A percentile compares a stretch with the other conserved stretches of the same genome.
Evolutionary conservation across 2,329 filamentous ascomycete genomes (phyloP).

Genomic region (Nannizziopsis arthrosporioides): DNA sequence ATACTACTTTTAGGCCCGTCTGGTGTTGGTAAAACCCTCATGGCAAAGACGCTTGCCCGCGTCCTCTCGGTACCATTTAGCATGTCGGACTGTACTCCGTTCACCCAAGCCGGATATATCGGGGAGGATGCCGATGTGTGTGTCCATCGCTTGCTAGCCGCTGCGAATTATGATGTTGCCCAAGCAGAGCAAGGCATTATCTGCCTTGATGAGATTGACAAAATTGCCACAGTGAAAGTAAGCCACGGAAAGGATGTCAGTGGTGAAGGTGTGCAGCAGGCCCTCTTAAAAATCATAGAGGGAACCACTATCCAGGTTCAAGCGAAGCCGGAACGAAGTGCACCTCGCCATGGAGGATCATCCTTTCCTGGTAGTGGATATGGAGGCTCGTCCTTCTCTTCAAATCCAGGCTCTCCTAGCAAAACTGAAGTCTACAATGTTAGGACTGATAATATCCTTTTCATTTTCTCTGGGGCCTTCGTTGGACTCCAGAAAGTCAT

Average conservation of each 20-base stretch:
- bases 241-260: slow-evolving; percentile 86
- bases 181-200: slow-evolving; percentile 86
- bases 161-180: slow-evolving; percentile 76
- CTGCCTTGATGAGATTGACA: slow-evolving; percentile 93
- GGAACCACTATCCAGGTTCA: slow-evolving; percentile 88
- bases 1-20: slow-evolving; percentile 82
- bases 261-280: slow-evolving; percentile 93
- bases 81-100: slow-evolving; percentile 89
- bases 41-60: slow-evolving; percentile 76
- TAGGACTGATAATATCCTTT: slow-evolving; percentile 90
- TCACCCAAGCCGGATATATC: slow-evolving; percentile 94
- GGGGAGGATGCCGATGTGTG: slow-evolving; percentile 96
- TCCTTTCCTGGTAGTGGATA: slow-evolving; percentile 23
- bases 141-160: slow-evolving; percentile 78
- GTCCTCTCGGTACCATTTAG: slow-evolving; percentile 91
- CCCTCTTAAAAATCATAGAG: slow-evolving; percentile 88
- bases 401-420: slow-evolving; percentile 12
- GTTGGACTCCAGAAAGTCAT: slow-evolving; percentile 82
- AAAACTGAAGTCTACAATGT: slow-evolving; percentile 58
- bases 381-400: slow-evolving; percentile 16
- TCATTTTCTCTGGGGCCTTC: slow-evolving; percentile 93
- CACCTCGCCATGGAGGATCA: slow-evolving; percentile 28
- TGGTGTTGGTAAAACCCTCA: slow-evolving; percentile 92
- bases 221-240: slow-evolving; percentile 80
- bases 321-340: slow-evolving; percentile 52